Evolutionary conservation across 768 basidiomycete species (phyloP), one percentile per base, ranked within the genome.

Genomic region (Pleurotus giganteus): DNA sequence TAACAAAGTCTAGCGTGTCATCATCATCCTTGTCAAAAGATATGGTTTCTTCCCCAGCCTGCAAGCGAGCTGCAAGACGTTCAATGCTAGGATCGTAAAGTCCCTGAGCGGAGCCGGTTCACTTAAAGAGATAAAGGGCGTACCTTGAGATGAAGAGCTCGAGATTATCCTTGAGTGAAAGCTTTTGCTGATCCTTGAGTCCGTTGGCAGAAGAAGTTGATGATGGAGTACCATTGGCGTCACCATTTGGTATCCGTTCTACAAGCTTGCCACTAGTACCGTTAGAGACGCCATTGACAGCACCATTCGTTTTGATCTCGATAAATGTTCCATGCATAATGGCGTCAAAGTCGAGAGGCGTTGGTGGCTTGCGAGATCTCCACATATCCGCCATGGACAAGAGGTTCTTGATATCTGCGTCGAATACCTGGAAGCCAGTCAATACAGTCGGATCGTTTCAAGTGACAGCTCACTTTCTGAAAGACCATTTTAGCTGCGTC

Each of bases 21-120:
- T 95, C 92, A 64, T 98, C 97, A 64, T 99, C 97, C 68, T 99
- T 99, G 75, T 99, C 97, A 61, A 98, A 98, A 0, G 86, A 74
- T 47, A 97, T 90, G 0, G 78, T 87, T 13, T 82, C 77, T 71
- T 92, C 81, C 17, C 88, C 82, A 59, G 77, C 71, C 47, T 76
- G 77, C 13, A 93, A 70, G 17, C 91, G 86, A 2, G 73, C 71
- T 4, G 92, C 85, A 2, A 98, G 75, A 4, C 88, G 84, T 44
- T 88, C 82, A n/a, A 90, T 86, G 64, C 96, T 98, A 61, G 34
- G 53, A n/a, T 56, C 21, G 15, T 4, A 47, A 55, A 12, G 17
- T 52, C 41, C 19, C 1, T 17, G 17, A 13, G 36, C 12, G 47
- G 21, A 28, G 13, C 27, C 11, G 9, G 4, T 17, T 23, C 5